These are phyloP conservation scores for Dryadomyces quercivorus DNA, from an alignment of 2,329 filamentous ascomycete species.

Conservation along the genomic window DNA sequence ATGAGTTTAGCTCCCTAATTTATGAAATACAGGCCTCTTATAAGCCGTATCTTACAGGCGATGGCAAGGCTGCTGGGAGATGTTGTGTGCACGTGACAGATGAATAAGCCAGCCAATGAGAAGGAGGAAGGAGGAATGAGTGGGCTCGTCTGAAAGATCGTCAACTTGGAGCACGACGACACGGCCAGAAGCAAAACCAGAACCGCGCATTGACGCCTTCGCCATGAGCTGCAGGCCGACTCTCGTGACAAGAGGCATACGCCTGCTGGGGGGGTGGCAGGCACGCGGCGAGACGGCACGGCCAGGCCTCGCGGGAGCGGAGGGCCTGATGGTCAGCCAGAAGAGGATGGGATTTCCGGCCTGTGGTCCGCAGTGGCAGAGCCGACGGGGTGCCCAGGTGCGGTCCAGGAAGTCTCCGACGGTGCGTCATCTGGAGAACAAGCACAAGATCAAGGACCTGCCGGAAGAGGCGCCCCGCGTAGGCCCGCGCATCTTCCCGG, in stretches of 20 bases:
- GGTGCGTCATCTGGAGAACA: not conserved
- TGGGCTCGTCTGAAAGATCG: no score
- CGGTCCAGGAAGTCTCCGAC: not conserved
- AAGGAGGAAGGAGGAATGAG: no score
- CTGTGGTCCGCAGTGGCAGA: not conserved
- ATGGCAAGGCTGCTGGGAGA: no score
- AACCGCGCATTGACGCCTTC: no score
- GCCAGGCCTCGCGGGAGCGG: no score
- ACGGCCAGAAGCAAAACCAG: not conserved
- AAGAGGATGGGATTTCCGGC: no score
- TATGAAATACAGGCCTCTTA: not conserved
- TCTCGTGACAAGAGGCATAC: not conserved
- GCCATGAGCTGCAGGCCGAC: not conserved
- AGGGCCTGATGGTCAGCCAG: no score
- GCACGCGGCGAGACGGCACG: not conserved
- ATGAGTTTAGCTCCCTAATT: not conserved
- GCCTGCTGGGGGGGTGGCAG: not conserved
- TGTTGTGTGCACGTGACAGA: no score
- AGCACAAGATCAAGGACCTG: not conserved
- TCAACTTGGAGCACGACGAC: no score
- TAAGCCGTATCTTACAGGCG: no score
- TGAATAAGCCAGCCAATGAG: no score
- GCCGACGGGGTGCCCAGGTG: not conserved
- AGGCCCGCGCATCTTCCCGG: not conserved
- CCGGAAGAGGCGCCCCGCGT: not conserved